Base-by-base conservation (phyloP, 1,284 basidiomycete species). In the Xerocomus minutiporus region DNA sequence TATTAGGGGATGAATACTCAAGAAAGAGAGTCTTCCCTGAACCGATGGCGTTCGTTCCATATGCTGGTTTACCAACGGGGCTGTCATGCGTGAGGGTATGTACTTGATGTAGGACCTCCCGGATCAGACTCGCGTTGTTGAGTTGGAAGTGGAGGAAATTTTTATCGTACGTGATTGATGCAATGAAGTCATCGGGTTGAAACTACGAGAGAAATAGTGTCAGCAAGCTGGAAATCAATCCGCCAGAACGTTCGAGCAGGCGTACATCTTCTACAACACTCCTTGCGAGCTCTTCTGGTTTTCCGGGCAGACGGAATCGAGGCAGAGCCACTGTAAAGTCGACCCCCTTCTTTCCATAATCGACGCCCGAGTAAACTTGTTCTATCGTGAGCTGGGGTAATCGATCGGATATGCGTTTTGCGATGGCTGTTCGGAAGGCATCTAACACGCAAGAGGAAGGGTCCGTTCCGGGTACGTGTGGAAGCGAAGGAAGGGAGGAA, bases 1-100 rank as follows among this genome's bases (percentile, higher is more conserved):
- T 98, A 71, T 99, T 99, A 17, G 96, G 95, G 5, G 91, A 93
- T 0, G 93, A 97, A 72, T 95, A 99, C 71, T 99, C 89, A 62
- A 92, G 79, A 58, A 93, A 69, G 57, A 89, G 71, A 52, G 82
- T 88, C 73, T 96, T 93, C 40, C 92, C 91, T 48, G 78, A 74
- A 4, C 90, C 92, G n/a, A 79, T 78, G 13, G 75, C 73, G 67
- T 90, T 91, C 2, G 81, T 80, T 17, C 92, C 92, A 62, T 91
- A 94, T 50, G 82, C 80, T 4, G 82, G 79, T 52, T 75, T 68
- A 34, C 76, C 74, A 5, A 79, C 79, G 0, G 76, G 65, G 2
- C 76, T 77, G 36, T 77, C 69, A 64, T 91, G 73, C 20, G 90
- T 88, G 65, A 91, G 80, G 23, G 76, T 71, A 67, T 92, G 83